Conservation (phyloP, 257 asterid species). For the Nicotiana undulata region DNA sequence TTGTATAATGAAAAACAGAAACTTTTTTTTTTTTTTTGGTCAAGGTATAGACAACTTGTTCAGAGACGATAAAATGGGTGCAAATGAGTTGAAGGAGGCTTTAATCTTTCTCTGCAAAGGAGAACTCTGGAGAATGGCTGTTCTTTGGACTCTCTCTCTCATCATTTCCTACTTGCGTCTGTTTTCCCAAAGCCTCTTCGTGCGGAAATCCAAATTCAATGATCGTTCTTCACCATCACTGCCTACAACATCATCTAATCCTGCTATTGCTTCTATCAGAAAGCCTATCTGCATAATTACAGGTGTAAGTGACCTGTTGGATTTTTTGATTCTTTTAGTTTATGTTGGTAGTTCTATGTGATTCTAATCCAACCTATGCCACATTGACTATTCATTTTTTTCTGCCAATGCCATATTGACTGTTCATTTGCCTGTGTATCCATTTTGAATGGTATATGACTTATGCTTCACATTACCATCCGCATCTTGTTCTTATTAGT, state of each 20-base stretch:
- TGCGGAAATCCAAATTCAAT: constrained; percentile 11
- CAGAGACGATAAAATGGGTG: constrained; percentile 17
- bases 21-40: background rate
- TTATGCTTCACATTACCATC: background rate
- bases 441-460: background rate
- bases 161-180: constrained; percentile 41
- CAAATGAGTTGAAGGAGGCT: constrained; percentile 23
- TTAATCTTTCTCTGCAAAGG: constrained; percentile 28
- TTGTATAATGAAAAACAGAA: background rate
- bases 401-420: background rate
- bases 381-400: background rate
- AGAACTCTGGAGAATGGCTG: constrained; percentile 72
- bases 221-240: constrained; percentile 21
- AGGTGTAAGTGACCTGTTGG: constrained; percentile 41
- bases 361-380: background rate
- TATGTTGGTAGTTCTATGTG: background rate
- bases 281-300: constrained; percentile 72
- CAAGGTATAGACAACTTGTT: background rate
- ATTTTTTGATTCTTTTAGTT: background rate
- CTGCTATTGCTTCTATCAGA: background rate
- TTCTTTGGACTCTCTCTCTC: constrained; percentile 57
- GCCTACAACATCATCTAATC: constrained; percentile 5
- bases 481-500: background rate
- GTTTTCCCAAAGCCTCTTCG: constrained; percentile 21
- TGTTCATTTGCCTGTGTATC: background rate